These are phyloP conservation scores for Blastobotrys malaysiensis DNA, from an alignment of 1,139 yeast genomes.

Conservation along the genomic window DNA sequence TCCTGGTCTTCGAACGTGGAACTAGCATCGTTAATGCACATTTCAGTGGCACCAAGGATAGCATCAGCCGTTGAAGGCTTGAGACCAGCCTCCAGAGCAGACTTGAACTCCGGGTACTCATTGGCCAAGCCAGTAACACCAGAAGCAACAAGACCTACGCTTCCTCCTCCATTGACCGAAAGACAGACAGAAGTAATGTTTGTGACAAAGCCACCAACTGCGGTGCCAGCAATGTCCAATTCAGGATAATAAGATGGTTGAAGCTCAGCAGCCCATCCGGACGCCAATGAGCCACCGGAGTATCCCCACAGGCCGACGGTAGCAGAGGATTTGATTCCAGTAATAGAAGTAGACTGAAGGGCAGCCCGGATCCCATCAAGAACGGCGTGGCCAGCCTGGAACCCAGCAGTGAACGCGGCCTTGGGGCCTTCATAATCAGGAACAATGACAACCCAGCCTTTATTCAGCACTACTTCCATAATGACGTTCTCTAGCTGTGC, in stretches of 20 bases:
- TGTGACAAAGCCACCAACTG: slow-evolving; percentile 24
- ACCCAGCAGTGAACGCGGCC: slow-evolving; percentile 26
- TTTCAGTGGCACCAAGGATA: slow-evolving; percentile 13
- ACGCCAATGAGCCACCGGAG: slow-evolving; percentile 28
- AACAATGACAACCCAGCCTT: slow-evolving; percentile 23
- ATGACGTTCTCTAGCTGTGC: slow-evolving; percentile 9
- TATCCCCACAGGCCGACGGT: slow-evolving; percentile 26
- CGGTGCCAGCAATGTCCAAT: slow-evolving; percentile 22
- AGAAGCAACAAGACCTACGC: slow-evolving; percentile 25
- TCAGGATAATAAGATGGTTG: slow-evolving; percentile 27
- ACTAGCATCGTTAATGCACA: slow-evolving; percentile 17
- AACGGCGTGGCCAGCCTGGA: slow-evolving; percentile 24
- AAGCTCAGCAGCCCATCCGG: slow-evolving; percentile 30
- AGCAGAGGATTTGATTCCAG: slow-evolving; percentile 17
- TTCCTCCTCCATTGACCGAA: slow-evolving; percentile 10
- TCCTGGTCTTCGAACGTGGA: slow-evolving; percentile 16
- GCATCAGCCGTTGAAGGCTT: slow-evolving; percentile 11
- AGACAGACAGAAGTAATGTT: slow-evolving; percentile 17
- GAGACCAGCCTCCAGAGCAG: slow-evolving; percentile 10
- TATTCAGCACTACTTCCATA: slow-evolving; percentile 15
- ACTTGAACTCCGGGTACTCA: slow-evolving; percentile 24
- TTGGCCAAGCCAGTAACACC: slow-evolving; percentile 26
- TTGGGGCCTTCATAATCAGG: slow-evolving; percentile 31
- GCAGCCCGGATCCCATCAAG: slow-evolving; percentile 28
- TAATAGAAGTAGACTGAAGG: slow-evolving; percentile 14